Evolutionary conservation across 352 stramenopile species (phyloP).

Genomic region (Phytophthora tubulina): DNA sequence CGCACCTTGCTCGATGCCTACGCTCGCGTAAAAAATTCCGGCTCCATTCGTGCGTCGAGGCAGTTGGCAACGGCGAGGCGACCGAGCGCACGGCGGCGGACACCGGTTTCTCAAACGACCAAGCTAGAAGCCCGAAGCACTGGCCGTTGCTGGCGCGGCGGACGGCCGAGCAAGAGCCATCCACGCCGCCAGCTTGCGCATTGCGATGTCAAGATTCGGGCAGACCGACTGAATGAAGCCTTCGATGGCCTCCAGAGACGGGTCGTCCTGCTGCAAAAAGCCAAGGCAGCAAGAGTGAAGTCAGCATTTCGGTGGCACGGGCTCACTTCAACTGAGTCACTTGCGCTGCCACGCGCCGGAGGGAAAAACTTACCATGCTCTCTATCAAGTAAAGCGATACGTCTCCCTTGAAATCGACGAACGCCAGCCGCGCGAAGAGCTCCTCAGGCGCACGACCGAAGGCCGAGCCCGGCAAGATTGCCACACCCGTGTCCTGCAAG

Average conservation of each 20-base stretch:
- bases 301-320: slow-evolving; percentile 22
- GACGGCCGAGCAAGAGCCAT: slow-evolving; percentile 50
- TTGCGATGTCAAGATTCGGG: slow-evolving; percentile 86
- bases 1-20: not conserved
- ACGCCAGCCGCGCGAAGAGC: slow-evolving; percentile 84
- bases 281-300: slow-evolving; percentile 15
- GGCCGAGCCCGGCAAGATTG: slow-evolving; percentile 84
- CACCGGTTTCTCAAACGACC: slow-evolving; percentile 23
- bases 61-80: slow-evolving; percentile 28
- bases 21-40: slow-evolving; percentile 10
- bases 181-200: slow-evolving; percentile 82
- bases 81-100: not conserved
- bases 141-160: slow-evolving; percentile 27
- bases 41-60: not conserved
- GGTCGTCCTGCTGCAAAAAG: slow-evolving; percentile 64
- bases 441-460: slow-evolving; percentile 84
- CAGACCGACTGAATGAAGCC: slow-evolving; percentile 91
- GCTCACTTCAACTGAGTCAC: not conserved
- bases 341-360: not conserved
- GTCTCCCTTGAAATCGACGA: slow-evolving; percentile 91
- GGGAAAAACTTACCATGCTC: slow-evolving; percentile 70
- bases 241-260: slow-evolving; percentile 75
- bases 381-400: slow-evolving; percentile 89
- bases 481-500: slow-evolving; percentile 86
- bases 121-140: slow-evolving; percentile 14